phyloP scores from a whole-genome alignment of 768 basidiomycete species.

The Tulasnella sp. region DNA sequence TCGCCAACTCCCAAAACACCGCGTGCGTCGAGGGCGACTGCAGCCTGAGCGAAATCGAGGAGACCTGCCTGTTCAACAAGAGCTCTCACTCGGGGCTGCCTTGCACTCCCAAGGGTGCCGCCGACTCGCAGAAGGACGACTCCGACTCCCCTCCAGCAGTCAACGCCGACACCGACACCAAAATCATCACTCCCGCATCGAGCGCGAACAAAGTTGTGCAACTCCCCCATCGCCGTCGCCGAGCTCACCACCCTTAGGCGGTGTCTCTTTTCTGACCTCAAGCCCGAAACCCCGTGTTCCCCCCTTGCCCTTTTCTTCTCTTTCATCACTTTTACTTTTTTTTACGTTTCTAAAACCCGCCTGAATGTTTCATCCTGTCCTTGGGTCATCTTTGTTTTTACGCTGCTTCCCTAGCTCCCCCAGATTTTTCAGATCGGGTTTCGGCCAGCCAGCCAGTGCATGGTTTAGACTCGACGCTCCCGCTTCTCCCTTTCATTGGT shows the following conservation, averaged over 20 bases:
- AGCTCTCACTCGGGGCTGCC: neutral
- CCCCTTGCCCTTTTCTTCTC: too few species aligned
- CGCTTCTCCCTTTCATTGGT: neutral
- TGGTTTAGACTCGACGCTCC: neutral
- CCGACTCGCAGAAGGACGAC: neutral
- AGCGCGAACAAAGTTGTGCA: neutral
- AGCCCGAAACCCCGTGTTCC: too few species aligned
- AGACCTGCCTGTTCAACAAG: conserved; percentile 6
- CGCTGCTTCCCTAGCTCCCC: neutral
- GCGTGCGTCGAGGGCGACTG: neutral
- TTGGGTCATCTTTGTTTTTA: neutral
- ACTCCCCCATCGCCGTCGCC: neutral
- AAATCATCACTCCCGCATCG: conserved; percentile 2
- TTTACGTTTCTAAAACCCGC: too few species aligned
- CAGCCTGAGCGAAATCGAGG: neutral
- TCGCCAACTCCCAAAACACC: neutral
- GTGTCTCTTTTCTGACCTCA: too few species aligned
- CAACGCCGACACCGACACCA: conserved; percentile 1
- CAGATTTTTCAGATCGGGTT: neutral
- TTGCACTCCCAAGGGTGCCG: neutral
- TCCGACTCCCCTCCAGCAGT: neutral
- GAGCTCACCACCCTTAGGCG: neutral
- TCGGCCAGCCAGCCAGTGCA: neutral
- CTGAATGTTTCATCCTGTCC: neutral
- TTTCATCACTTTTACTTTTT: too few species aligned